Percentiles rank a stretch among this genome's conserved stretches.
Conservation (phyloP, 2,329 filamentous ascomycete genomes). For the Chalara sp. region DNA sequence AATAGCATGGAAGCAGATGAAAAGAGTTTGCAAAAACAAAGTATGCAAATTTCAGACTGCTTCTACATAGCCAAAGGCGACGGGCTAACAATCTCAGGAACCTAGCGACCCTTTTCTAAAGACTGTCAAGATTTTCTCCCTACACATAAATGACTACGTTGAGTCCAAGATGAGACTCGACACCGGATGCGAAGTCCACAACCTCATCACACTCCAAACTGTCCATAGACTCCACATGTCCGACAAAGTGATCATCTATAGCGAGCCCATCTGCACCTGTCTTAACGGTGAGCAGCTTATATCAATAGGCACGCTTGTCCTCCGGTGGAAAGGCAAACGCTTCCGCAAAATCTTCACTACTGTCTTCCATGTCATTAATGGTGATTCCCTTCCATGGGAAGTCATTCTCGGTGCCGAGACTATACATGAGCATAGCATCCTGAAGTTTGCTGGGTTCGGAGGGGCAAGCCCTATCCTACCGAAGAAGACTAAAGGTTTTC, state of each 20-base stretch:
- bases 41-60: neutral
- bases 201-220: conserved; percentile 8
- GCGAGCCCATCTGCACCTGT: conserved; percentile 6
- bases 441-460: conserved; percentile 11
- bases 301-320: conserved; percentile 8
- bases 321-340: conserved; percentile 10
- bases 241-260: neutral
- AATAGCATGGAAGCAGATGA: conserved; percentile 1
- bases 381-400: conserved; percentile 9
- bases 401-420: conserved; percentile 11
- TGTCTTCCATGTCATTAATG: conserved; percentile 9
- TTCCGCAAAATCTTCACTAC: conserved; percentile 13
- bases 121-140: conserved; percentile 9
- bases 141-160: neutral
- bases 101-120: conserved; percentile 5
- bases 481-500: conserved; percentile 9
- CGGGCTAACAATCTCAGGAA: conserved; percentile 3
- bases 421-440: conserved; percentile 7
- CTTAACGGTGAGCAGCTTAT: conserved; percentile 8
- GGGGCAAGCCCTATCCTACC: conserved; percentile 3
- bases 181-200: conserved; percentile 10
- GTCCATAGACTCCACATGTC: conserved; percentile 2
- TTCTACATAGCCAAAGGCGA: neutral
- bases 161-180: conserved; percentile 13
- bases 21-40: conserved; percentile 5